Evolutionary conservation across 148 eudicot genomes (phyloP).

Genomic region (Rhododendron ovatum): DNA sequence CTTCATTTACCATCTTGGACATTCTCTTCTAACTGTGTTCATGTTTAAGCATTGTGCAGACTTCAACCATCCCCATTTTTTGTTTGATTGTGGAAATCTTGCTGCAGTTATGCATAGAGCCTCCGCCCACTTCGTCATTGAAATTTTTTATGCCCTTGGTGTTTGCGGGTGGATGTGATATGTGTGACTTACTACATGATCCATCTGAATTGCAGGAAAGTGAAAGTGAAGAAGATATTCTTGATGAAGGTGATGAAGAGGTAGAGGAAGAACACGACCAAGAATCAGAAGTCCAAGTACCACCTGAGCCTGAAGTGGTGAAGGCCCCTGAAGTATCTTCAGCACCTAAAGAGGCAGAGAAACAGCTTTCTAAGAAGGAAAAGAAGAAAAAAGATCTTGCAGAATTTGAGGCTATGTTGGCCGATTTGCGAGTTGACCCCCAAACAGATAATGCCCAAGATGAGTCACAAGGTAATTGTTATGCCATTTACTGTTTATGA

Average conservation of each 20-base stretch:
- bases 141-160: not conserved
- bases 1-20: not conserved
- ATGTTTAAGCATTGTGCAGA: not conserved
- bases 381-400: constrained; percentile 62
- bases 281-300: constrained; percentile 33
- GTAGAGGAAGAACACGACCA: constrained; percentile 56
- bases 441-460: constrained; percentile 32
- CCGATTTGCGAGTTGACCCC: constrained; percentile 43
- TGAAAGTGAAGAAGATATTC: constrained; percentile 65
- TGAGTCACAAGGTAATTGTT: constrained; percentile 3
- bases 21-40: not conserved
- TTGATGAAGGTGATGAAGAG: constrained; percentile 52
- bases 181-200: not conserved
- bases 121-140: not conserved
- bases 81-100: no score
- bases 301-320: constrained; percentile 33
- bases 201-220: constrained; percentile 38
- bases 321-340: constrained; percentile 39
- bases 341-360: constrained; percentile 49
- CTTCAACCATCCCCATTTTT: not conserved
- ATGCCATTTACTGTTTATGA: not conserved
- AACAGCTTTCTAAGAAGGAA: constrained; percentile 61
- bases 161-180: not conserved
- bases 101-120: not conserved
- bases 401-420: constrained; percentile 59